Evolutionary conservation across 202 grass and related monocot genomes (phyloP).

Genomic region (Carex sylvatica): DNA sequence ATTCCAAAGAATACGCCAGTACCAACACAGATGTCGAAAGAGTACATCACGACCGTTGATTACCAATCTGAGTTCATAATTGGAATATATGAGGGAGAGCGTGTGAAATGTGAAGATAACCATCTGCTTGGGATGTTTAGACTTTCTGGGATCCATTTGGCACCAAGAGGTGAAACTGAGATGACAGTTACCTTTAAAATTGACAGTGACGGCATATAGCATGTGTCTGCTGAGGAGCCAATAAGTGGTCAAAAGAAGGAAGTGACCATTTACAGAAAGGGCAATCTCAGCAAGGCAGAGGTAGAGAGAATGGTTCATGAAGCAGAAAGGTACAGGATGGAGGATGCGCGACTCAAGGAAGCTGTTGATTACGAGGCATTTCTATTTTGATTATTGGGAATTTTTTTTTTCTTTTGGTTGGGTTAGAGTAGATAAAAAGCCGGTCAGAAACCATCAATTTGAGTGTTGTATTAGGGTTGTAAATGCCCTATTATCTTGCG

Average conservation of each 20-base stretch:
- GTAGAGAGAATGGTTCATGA: background rate
- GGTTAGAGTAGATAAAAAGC: background rate
- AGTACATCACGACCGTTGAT: background rate
- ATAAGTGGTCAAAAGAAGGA: background rate
- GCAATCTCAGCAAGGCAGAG: background rate
- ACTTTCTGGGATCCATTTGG: background rate
- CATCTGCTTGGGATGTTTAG: background rate
- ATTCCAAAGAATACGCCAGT: background rate
- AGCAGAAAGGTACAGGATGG: background rate
- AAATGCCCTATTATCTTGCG: too few relatives aligned
- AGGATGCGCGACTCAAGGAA: background rate
- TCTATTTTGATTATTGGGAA: background rate
- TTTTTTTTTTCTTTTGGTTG: background rate
- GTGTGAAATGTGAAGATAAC: background rate
- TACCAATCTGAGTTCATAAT: background rate
- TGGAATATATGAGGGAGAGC: slow-evolving; percentile 5
- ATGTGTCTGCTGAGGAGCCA: background rate
- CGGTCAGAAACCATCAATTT: too few relatives aligned
- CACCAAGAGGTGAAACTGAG: background rate
- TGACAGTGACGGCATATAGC: background rate
- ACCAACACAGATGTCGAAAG: background rate
- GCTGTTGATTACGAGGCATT: background rate
- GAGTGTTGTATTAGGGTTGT: too few relatives aligned
- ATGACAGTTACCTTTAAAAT: background rate
- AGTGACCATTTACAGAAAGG: background rate